Evolutionary conservation across 129 eudicot species (phyloP).

Genomic region (Dittrichia graveolens): DNA sequence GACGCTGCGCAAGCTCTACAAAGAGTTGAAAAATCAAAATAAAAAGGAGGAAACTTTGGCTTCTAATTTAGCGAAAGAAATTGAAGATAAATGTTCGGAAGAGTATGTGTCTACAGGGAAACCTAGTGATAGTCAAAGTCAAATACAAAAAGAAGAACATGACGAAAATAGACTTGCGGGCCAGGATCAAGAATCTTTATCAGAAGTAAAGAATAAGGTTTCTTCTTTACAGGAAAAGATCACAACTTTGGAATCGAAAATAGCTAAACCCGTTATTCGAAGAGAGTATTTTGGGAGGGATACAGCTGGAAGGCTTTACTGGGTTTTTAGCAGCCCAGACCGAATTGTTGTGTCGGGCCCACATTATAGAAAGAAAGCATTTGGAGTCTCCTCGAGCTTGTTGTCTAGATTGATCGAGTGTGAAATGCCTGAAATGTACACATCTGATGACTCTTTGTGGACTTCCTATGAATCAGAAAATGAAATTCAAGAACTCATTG

Average conservation of each 20-base stretch:
- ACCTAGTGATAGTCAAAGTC: constrained; percentile 36
- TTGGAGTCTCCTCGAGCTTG: constrained; percentile 14
- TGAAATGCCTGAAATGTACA: constrained; percentile 37
- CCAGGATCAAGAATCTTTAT: constrained; percentile 30
- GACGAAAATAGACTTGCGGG: constrained; percentile 32
- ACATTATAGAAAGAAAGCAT: constrained; percentile 25
- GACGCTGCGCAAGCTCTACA: constrained; percentile 48
- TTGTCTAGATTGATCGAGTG: constrained; percentile 25
- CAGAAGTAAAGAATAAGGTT: constrained; percentile 47
- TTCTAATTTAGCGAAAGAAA: constrained; percentile 36
- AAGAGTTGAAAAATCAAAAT: constrained; percentile 46
- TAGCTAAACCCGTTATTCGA: constrained; percentile 58
- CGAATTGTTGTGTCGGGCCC: constrained; percentile 51
- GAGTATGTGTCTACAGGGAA: constrained; percentile 32
- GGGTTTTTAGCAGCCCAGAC: constrained; percentile 56
- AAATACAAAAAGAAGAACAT: constrained; percentile 32
- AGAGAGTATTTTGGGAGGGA: constrained; percentile 84
- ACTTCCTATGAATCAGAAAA: constrained; percentile 60
- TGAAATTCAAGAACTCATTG: constrained; percentile 64
- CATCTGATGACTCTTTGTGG: constrained; percentile 60
- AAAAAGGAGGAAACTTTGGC: constrained; percentile 46
- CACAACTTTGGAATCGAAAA: constrained; percentile 55
- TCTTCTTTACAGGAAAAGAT: constrained; percentile 57
- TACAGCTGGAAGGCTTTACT: constrained; percentile 71
- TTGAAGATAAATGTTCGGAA: constrained; percentile 31